These are phyloP conservation scores for Mycena belliarum DNA, from an alignment of 768 basidiomycete genomes.

Conservation along the genomic window DNA sequence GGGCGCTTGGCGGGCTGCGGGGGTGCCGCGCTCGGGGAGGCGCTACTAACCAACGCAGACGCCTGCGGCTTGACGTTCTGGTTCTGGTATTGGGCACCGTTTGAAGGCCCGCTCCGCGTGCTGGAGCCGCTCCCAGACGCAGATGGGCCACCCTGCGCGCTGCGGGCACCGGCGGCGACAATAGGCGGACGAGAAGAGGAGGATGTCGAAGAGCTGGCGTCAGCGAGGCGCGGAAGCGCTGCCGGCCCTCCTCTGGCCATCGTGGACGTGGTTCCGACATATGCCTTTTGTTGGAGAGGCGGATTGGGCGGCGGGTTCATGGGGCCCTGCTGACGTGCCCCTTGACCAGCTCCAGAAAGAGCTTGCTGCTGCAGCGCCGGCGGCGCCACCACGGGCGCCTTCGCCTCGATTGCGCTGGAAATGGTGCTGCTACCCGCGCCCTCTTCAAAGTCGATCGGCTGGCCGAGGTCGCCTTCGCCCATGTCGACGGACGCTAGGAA, in stretches of 20 bases:
- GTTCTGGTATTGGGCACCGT: neutral
- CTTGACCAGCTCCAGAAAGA: slow-evolving; percentile 4
- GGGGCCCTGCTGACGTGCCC: neutral
- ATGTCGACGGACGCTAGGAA: slow-evolving; percentile 61
- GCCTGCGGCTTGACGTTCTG: neutral
- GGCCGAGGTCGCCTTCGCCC: slow-evolving; percentile 46
- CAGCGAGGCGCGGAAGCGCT: neutral
- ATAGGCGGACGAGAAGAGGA: neutral
- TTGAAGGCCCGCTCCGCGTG: neutral
- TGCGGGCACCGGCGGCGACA: neutral
- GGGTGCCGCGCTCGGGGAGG: neutral
- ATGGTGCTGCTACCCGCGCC: slow-evolving; percentile 29
- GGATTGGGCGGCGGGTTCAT: neutral
- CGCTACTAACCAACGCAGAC: neutral
- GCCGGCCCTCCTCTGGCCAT: neutral
- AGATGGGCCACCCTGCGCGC: neutral
- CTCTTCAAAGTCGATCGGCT: slow-evolving; percentile 47
- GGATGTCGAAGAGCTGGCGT: neutral
- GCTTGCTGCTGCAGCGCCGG: neutral
- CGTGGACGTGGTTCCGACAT: neutral
- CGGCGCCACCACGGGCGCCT: neutral
- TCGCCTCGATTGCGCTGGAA: slow-evolving; percentile 16
- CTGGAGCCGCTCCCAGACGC: neutral
- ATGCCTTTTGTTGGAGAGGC: neutral
- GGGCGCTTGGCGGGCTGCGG: slow-evolving; percentile 22